These are phyloP conservation scores for Phaeophleospora eucalypticola DNA, from an alignment of 2,329 filamentous ascomycete genomes.

Conservation along the genomic window DNA sequence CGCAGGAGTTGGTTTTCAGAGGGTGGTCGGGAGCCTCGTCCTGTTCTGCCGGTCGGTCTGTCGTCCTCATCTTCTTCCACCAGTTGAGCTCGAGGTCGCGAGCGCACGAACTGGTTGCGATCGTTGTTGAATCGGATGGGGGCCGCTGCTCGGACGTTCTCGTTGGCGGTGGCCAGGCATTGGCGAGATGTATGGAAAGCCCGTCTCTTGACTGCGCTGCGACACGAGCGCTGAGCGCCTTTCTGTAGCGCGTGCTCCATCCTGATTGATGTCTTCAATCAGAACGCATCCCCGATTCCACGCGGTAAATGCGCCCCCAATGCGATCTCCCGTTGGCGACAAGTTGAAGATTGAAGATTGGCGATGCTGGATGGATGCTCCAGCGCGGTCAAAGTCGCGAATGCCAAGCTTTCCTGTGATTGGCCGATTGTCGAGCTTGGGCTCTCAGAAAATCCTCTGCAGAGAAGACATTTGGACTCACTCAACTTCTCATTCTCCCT, in stretches of 20 bases:
- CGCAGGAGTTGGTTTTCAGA: constrained; percentile 29
- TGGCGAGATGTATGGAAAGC: constrained; percentile 21
- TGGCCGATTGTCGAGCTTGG: constrained; percentile 1
- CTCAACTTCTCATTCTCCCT: not conserved
- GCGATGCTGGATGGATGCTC: no score
- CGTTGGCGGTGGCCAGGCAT: constrained; percentile 27
- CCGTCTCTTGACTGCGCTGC: constrained; percentile 13
- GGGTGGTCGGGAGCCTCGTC: constrained; percentile 9
- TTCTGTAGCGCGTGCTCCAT: constrained; percentile 19
- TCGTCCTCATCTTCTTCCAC: constrained; percentile 9
- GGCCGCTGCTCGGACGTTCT: constrained; percentile 27
- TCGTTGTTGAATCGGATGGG: constrained; percentile 27
- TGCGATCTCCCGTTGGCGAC: not conserved
- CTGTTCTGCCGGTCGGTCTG: constrained; percentile 2
- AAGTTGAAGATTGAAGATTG: not conserved
- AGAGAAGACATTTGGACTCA: not conserved
- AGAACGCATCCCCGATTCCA: no score
- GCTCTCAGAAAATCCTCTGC: not conserved
- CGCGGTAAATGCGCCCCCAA: no score
- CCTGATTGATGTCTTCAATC: no score
- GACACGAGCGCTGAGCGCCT: constrained; percentile 25
- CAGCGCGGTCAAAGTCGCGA: not conserved
- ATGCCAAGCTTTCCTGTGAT: not conserved
- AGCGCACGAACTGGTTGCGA: constrained; percentile 23
- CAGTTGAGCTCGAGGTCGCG: constrained; percentile 14